Base-by-base conservation (phyloP, 768 basidiomycete species). In the Mycena galericulata region DNA sequence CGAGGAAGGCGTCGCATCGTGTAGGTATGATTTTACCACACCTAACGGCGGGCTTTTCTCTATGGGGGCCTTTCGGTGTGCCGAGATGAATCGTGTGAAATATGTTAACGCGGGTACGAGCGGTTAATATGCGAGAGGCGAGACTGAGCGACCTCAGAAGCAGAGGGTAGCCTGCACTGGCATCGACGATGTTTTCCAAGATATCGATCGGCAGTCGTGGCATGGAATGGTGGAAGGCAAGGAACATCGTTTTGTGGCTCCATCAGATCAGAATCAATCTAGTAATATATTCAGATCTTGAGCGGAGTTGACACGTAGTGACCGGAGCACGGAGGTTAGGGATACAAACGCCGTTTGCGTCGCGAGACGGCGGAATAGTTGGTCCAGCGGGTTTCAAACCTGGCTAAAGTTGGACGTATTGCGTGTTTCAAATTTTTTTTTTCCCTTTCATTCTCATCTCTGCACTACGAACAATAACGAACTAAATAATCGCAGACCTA, bases 171-270 rank as follows among this genome's bases (percentile, higher is more conserved):
- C 38, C 27, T 32, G 40, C 49, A 40, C 61, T 53, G 1, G 14
- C 32, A 41, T 62, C 61, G 8, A 62, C 40, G 2, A 62, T n/a
- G n/a, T 10, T 41, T 54, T 62, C 61, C 4, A 62, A 15, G 40
- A 62, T n/a, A 8, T 62, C 61, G 61, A 62, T 53, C 6, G 61
- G 61, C 2, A 62, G 61, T 10, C 11, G 14, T 18, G 50, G 38
- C 61, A 62, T 62, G 38, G 34, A 5, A 7, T 4, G 20, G 15
- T 17, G 1, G 20, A 22, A 26, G 24, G 15, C 34, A 18, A 26
- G 15, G 7, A 14, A 49, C 4, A 12, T 15, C 11, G 47, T 18
- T 27, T 36, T 36, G 26, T 49, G 47, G 47, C 11, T 27, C 26
- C 26, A 49, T 1, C 47, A 15, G 26, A 49, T n/a, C 1, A 36